Percentiles rank a stretch among this genome's conserved stretches.
phyloP scores from a whole-genome alignment of 169 alveolate species.

The Plasmodium blacklocki region DNA sequence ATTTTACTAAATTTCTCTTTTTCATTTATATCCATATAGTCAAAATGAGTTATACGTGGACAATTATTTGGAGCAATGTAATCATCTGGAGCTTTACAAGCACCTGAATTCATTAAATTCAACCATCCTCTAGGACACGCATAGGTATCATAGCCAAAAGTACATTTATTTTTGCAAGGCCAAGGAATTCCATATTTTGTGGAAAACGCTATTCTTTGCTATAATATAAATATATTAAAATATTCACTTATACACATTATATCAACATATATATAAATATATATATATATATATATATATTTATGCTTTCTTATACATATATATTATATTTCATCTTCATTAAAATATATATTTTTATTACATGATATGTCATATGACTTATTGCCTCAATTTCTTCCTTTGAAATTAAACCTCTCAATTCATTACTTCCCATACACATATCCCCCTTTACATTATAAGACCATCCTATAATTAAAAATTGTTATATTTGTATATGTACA shows the following conservation, averaged over 20 bases:
- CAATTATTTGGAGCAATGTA: slow-evolving; percentile 43
- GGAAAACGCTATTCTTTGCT: slow-evolving; percentile 70
- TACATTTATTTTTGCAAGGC: slow-evolving; percentile 69
- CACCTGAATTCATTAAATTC: slow-evolving; percentile 63
- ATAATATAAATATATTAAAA: not conserved
- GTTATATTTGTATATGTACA: not conserved
- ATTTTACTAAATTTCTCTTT: slow-evolving; percentile 60
- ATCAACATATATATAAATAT: not conserved
- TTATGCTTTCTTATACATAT: not conserved
- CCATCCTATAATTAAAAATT: slow-evolving; percentile 50
- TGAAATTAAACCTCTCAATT: slow-evolving; percentile 54
- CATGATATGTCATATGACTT: slow-evolving; percentile 68
- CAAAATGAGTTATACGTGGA: slow-evolving; percentile 74
- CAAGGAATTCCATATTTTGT: slow-evolving; percentile 69
- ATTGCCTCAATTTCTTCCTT: slow-evolving; percentile 54
- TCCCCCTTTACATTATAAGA: slow-evolving; percentile 34
- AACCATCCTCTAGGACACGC: slow-evolving; percentile 69
- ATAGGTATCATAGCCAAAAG: slow-evolving; percentile 41
- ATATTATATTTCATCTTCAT: not conserved
- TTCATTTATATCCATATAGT: slow-evolving; percentile 50
- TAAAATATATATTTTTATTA: slow-evolving; percentile 9
- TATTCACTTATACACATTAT: not conserved
- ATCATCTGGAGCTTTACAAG: slow-evolving; percentile 71
- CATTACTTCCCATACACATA: slow-evolving; percentile 23
- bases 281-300: slow-evolving; percentile 1